Evolutionary conservation across 306 rosid species (phyloP).

Genomic region (Citrullus mucosospermus): DNA sequence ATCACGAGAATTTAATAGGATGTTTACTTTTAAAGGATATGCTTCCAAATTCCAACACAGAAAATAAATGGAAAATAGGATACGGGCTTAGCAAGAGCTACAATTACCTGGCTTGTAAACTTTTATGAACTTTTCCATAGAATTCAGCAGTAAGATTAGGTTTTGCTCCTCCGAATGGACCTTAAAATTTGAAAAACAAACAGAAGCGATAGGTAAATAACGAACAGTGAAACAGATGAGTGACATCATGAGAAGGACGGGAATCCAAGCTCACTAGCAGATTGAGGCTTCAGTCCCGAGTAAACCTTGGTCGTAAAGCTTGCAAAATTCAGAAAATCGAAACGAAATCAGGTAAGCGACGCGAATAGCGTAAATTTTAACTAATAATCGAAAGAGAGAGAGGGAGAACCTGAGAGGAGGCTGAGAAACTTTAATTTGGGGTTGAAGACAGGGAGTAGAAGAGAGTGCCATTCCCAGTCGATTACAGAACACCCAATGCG

Average conservation of each 20-base stretch:
- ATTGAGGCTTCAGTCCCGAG: conserved; percentile 72
- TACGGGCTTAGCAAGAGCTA: not conserved
- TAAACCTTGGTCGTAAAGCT: conserved; percentile 51
- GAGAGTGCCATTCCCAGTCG: conserved; percentile 43
- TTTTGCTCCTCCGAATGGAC: conserved; percentile 40
- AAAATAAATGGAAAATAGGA: not conserved
- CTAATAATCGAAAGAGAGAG: not conserved
- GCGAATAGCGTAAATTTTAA: not conserved
- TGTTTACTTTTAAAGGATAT: not conserved
- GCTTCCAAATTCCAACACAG: not conserved
- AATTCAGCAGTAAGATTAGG: conserved; percentile 55
- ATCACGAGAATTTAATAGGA: not conserved
- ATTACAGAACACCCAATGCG: not conserved
- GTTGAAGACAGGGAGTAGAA: conserved; percentile 32
- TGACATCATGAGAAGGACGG: not conserved
- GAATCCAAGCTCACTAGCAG: conserved; percentile 23
- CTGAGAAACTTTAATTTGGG: conserved; percentile 21
- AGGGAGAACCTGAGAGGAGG: conserved; percentile 40
- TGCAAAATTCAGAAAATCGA: not conserved
- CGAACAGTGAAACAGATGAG: not conserved
- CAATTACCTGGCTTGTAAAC: conserved; percentile 48
- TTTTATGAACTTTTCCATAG: conserved; percentile 53
- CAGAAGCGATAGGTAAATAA: not conserved
- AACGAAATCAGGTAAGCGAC: not conserved
- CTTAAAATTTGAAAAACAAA: conserved; percentile 20